A percentile compares a stretch with the other conserved stretches of the same genome.
Evolutionary conservation across 2,329 filamentous ascomycete genomes (phyloP).

Genomic region (Byssochlamys sp.): DNA sequence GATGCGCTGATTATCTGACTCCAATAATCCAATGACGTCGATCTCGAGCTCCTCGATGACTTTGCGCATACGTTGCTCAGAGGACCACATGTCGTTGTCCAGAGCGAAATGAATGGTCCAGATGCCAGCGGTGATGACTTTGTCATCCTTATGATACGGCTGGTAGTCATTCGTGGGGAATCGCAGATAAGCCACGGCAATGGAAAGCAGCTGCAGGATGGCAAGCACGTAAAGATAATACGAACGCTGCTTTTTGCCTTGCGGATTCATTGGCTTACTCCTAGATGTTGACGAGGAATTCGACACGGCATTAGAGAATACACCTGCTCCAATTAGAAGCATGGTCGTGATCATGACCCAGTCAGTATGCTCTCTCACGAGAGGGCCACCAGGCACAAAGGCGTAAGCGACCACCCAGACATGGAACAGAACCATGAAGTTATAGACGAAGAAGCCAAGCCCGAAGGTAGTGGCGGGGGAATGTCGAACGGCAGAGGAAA

Average conservation of each 20-base stretch:
- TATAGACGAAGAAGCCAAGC: conserved; percentile 80
- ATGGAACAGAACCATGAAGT: conserved; percentile 90
- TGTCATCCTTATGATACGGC: conserved; percentile 79
- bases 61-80: conserved; percentile 85
- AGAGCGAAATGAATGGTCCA: conserved; percentile 98
- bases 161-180: conserved; percentile 89
- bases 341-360: conserved; percentile 88
- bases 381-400: conserved; percentile 86
- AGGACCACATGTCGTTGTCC: conserved; percentile 98
- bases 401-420: conserved; percentile 98
- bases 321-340: conserved; percentile 70
- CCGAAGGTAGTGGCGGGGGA: conserved; percentile 74
- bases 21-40: conserved; percentile 91
- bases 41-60: conserved; percentile 86
- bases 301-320: conserved; percentile 57
- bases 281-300: conserved; percentile 41
- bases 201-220: conserved; percentile 68
- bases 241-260: conserved; percentile 45
- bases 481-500: conserved; percentile 66
- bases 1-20: conserved; percentile 88
- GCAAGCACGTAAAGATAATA: conserved; percentile 65
- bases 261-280: conserved; percentile 28
- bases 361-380: conserved; percentile 88
- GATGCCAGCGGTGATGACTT: conserved; percentile 84
- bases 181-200: conserved; percentile 73